phyloP scores from a whole-genome alignment of 306 rosid genomes.

The Cicer chorassanicum region DNA sequence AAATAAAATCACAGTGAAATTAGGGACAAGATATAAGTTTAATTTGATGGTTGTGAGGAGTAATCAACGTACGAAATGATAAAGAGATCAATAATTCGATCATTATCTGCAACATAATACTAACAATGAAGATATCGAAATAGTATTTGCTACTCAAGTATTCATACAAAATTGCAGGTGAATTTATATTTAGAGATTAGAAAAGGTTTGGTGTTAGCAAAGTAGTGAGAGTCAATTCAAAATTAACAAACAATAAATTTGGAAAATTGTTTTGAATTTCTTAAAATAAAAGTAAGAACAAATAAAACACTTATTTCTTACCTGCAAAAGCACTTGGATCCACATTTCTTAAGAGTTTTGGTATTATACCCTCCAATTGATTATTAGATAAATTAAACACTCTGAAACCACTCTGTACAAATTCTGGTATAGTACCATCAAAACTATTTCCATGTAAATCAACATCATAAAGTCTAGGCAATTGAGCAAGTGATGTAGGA shows the following conservation, averaged over 20 bases:
- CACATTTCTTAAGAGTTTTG: slow-evolving; percentile 41
- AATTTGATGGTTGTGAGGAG: too few relatives aligned
- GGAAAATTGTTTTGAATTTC: neutral
- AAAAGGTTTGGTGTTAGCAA: slow-evolving; percentile 10
- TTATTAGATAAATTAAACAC: slow-evolving; percentile 61
- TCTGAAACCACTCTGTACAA: slow-evolving; percentile 49
- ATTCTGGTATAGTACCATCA: slow-evolving; percentile 66
- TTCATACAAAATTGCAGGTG: too few relatives aligned
- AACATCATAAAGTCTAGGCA: slow-evolving; percentile 63
- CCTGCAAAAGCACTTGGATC: slow-evolving; percentile 54
- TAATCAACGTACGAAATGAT: too few relatives aligned
- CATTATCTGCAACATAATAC: too few relatives aligned
- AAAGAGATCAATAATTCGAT: too few relatives aligned
- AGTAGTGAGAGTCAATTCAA: neutral
- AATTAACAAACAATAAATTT: slow-evolving; percentile 16
- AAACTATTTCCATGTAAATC: slow-evolving; percentile 63
- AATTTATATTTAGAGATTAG: neutral
- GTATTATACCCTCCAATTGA: slow-evolving; percentile 64
- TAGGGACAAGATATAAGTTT: too few relatives aligned
- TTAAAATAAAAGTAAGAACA: neutral
- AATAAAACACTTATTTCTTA: slow-evolving; percentile 20
- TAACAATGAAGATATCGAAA: too few relatives aligned
- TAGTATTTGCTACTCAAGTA: too few relatives aligned
- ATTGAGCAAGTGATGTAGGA: slow-evolving; percentile 65
- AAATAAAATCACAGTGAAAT: too few relatives aligned